These are phyloP conservation scores for Trichoderma citrinoviride DNA, from an alignment of 2,329 filamentous ascomycete species.

Conservation along the genomic window DNA sequence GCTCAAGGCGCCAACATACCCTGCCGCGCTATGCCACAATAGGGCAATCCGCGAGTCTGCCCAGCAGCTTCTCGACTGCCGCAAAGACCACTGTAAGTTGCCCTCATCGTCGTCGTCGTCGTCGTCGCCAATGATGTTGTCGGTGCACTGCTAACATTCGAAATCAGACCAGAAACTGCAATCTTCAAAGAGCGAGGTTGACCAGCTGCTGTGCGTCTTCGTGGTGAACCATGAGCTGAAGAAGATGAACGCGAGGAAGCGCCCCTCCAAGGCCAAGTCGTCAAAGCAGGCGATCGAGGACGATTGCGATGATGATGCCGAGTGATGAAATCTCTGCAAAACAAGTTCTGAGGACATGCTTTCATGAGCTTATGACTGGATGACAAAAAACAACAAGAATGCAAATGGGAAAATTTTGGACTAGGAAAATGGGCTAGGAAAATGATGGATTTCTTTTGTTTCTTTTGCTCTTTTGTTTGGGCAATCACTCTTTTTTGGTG, in stretches of 20 bases:
- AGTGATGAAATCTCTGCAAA: conserved; percentile 8
- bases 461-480: no score
- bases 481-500: neutral
- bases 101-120: neutral
- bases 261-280: conserved; percentile 30
- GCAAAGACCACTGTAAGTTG: conserved; percentile 39
- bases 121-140: no score
- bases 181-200: conserved; percentile 33
- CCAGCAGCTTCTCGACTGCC: conserved; percentile 35
- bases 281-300: conserved; percentile 27
- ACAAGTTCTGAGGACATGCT: neutral
- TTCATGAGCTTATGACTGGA: conserved; percentile 18
- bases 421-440: conserved; percentile 3
- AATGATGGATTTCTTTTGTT: neutral
- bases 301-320: conserved; percentile 31
- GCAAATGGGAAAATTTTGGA: neutral
- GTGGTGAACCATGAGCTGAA: conserved; percentile 42
- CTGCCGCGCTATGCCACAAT: conserved; percentile 29
- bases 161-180: conserved; percentile 34
- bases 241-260: conserved; percentile 39
- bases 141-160: neutral
- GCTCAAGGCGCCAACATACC: conserved; percentile 34
- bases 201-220: conserved; percentile 35
- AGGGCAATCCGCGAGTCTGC: conserved; percentile 31
- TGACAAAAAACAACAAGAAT: neutral